These are phyloP conservation scores for Boletus tomentosulus DNA, from an alignment of 768 basidiomycete species.

Conservation along the genomic window DNA sequence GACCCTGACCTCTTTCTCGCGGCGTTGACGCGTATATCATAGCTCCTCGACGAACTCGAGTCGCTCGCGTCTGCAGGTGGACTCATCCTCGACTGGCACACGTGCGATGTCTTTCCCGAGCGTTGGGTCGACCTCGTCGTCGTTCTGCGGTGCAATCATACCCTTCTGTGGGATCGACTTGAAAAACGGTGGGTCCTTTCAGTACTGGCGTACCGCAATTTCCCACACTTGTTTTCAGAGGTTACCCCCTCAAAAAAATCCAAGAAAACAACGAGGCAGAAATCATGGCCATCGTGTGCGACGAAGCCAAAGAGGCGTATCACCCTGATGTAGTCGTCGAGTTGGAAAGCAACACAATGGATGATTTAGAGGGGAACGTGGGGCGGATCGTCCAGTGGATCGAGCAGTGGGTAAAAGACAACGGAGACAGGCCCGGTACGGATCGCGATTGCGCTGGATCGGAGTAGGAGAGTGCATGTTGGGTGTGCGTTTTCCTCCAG, in stretches of 20 bases:
- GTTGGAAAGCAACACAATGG: slow-evolving; percentile 68
- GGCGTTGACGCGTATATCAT: not conserved
- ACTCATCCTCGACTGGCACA: slow-evolving; percentile 91
- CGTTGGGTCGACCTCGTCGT: slow-evolving; percentile 96
- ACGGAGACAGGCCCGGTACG: not conserved
- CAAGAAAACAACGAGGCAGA: slow-evolving; percentile 99
- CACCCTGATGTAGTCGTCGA: slow-evolving; percentile 83
- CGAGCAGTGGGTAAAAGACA: slow-evolving; percentile 54
- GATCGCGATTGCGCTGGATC: not conserved
- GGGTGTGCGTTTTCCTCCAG: not conserved
- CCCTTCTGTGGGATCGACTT: slow-evolving; percentile 81
- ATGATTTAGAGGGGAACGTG: slow-evolving; percentile 87
- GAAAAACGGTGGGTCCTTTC: slow-evolving; percentile 66
- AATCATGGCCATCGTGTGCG: slow-evolving; percentile 90
- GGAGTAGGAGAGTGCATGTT: not conserved
- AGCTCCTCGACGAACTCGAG: slow-evolving; percentile 90
- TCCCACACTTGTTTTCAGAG: slow-evolving; percentile 39
- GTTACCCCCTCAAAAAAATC: slow-evolving; percentile 88
- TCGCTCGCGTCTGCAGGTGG: slow-evolving; percentile 64
- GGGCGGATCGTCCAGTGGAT: slow-evolving; percentile 87
- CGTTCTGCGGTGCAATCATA: slow-evolving; percentile 86
- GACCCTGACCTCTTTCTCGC: not conserved
- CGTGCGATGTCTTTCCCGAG: slow-evolving; percentile 91
- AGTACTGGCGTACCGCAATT: not conserved
- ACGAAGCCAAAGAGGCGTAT: slow-evolving; percentile 87